A percentile compares a stretch with the other conserved stretches of the same genome.
Conservation (phyloP, 257 asterid species). For the Solanum chmielewskii region DNA sequence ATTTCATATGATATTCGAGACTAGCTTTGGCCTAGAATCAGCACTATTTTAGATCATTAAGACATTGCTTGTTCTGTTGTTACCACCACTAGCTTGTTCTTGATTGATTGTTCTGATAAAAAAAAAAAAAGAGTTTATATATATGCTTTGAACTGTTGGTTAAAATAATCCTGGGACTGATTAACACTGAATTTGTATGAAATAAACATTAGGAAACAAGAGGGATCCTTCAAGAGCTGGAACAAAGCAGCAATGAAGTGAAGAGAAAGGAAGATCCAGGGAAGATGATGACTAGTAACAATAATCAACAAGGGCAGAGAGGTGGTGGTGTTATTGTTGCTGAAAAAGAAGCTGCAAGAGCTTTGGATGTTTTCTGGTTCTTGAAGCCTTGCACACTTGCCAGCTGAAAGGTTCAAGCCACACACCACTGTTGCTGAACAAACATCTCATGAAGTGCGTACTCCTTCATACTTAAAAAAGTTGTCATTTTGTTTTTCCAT, state of each 20-base stretch:
- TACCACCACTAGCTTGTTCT: not conserved
- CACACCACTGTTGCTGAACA: not conserved
- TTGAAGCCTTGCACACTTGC: constrained; percentile 90
- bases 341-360: constrained; percentile 63
- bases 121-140: not conserved
- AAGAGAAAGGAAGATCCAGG: constrained; percentile 5
- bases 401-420: constrained; percentile 3
- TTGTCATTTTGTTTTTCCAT: not conserved
- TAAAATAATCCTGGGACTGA: not conserved
- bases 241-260: constrained; percentile 18
- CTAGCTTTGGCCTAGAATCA: not conserved
- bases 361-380: constrained; percentile 93
- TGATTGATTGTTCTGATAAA: not conserved
- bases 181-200: not conserved
- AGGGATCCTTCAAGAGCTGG: constrained; percentile 55
- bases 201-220: constrained; percentile 35
- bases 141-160: not conserved
- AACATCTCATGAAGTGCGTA: not conserved
- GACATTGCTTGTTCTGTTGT: not conserved
- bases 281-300: constrained; percentile 12
- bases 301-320: constrained; percentile 13
- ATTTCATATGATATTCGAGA: not conserved
- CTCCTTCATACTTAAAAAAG: constrained; percentile 32
- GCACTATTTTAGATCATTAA: not conserved
- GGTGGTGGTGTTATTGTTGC: not conserved